Conservation (phyloP, 1,284 basidiomycete genomes). For the Trametes hirsuta region DNA sequence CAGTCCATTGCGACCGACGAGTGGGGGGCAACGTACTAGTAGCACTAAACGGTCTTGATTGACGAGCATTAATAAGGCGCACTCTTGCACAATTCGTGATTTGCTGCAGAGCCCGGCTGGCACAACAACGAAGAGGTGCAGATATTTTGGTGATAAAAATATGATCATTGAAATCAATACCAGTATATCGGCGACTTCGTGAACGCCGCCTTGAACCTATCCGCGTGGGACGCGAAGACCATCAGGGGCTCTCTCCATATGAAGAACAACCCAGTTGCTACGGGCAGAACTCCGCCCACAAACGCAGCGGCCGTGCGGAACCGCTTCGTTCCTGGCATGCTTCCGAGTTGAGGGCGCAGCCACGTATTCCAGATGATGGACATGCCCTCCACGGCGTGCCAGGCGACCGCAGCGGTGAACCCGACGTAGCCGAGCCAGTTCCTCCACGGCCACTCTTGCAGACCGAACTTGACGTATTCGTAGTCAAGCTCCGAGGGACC, state of each 20-base stretch:
- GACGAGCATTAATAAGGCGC: no score
- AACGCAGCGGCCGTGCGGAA: slow-evolving; percentile 39
- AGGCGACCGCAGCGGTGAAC: slow-evolving; percentile 51
- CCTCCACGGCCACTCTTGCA: slow-evolving; percentile 60
- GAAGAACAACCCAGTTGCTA: slow-evolving; percentile 54
- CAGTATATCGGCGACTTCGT: slow-evolving; percentile 37
- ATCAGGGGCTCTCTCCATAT: slow-evolving; percentile 61
- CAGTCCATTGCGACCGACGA: no score
- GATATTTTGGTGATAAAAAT: not conserved
- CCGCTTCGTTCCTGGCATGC: slow-evolving; percentile 32
- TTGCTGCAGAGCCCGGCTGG: no score
- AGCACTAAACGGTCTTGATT: no score
- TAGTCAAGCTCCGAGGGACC: slow-evolving; percentile 73
- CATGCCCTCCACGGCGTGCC: slow-evolving; percentile 64
- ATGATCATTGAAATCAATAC: slow-evolving; percentile 17
- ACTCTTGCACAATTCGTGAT: no score
- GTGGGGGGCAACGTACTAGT: no score
- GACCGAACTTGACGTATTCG: slow-evolving; percentile 71
- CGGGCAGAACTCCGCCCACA: slow-evolving; percentile 44
- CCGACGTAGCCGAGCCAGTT: slow-evolving; percentile 63
- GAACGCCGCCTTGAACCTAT: slow-evolving; percentile 47
- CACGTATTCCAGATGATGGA: slow-evolving; percentile 56
- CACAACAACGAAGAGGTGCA: not conserved
- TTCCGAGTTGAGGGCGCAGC: slow-evolving; percentile 31
- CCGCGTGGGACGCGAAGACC: slow-evolving; percentile 52